A percentile compares a stretch with the other conserved stretches of the same genome.
phyloP scores from a whole-genome alignment of 371 early-diverging fungal species.

The Zancudomyces culisetae region DNA sequence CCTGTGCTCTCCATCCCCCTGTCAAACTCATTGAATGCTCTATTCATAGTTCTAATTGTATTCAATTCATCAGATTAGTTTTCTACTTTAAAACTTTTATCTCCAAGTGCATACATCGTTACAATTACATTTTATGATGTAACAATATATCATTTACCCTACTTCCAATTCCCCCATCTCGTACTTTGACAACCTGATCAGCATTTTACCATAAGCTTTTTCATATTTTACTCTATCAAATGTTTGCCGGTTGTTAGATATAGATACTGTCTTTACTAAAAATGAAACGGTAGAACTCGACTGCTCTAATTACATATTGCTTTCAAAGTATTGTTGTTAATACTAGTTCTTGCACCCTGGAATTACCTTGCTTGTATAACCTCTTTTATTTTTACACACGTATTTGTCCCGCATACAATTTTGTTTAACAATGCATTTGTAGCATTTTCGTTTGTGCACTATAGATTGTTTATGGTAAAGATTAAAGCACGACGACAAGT shows the following conservation, averaged over 20 bases:
- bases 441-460: not conserved
- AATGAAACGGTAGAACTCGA: not conserved
- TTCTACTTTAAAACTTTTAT: no score
- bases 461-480: not conserved
- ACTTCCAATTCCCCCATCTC: not conserved
- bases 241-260: not conserved
- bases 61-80: no score
- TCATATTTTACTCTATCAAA: not conserved
- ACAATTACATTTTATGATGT: no score
- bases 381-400: not conserved
- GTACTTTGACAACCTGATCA: not conserved
- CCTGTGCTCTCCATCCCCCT: no score
- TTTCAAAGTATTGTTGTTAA: not conserved
- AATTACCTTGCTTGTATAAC: not conserved
- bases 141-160: no score
- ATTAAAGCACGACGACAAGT: not conserved
- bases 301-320: not conserved
- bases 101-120: no score
- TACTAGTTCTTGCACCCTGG: not conserved
- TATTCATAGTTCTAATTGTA: no score
- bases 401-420: not conserved
- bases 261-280: not conserved
- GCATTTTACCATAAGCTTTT: not conserved
- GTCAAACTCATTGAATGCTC: no score
- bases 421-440: not conserved